Evolutionary conservation across 352 stramenopile species (phyloP).

Genomic region (Phytopythium mirpurense): DNA sequence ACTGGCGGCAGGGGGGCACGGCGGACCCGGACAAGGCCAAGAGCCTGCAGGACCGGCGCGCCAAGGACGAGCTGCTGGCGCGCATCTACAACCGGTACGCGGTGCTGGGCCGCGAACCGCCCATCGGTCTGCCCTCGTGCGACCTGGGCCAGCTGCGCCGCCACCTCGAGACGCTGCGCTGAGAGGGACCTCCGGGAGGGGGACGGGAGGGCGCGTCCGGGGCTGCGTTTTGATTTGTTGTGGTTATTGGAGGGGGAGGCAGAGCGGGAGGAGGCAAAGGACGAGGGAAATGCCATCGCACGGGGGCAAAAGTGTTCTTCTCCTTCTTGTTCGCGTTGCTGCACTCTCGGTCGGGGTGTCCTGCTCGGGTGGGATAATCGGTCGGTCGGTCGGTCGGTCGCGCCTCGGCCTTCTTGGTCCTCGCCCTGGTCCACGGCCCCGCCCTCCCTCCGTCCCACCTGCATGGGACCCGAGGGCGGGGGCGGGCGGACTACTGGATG

Average conservation of each 20-base stretch:
- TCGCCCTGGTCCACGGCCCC: too few species aligned
- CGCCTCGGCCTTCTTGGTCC: too few species aligned
- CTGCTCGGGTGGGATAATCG: too few species aligned
- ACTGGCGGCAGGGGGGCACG: slow-evolving; percentile 75
- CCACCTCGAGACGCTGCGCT: slow-evolving; percentile 68
- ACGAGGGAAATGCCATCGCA: background rate
- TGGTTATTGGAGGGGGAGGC: background rate
- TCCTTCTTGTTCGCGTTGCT: too few species aligned
- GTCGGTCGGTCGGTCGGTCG: too few species aligned
- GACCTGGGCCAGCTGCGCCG: slow-evolving; percentile 69
- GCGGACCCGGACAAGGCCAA: slow-evolving; percentile 61
- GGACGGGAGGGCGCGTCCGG: too few species aligned
- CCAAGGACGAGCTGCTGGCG: slow-evolving; percentile 84
- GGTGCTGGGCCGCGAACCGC: slow-evolving; percentile 65
- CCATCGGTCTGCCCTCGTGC: slow-evolving; percentile 77
- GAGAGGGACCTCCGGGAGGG: background rate
- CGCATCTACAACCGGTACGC: slow-evolving; percentile 78
- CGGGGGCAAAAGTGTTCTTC: background rate
- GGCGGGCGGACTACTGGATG: slow-evolving; percentile 61
- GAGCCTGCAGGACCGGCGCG: slow-evolving; percentile 51
- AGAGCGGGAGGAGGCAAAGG: too few species aligned
- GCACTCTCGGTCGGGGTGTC: too few species aligned
- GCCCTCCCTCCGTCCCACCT: too few species aligned
- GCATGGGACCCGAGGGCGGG: too few species aligned
- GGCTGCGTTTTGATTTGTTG: background rate